Evolutionary conservation across 2,329 filamentous ascomycete species (phyloP), one percentile per base, ranked within the genome.

Genomic region (Penicillium sumatraense): DNA sequence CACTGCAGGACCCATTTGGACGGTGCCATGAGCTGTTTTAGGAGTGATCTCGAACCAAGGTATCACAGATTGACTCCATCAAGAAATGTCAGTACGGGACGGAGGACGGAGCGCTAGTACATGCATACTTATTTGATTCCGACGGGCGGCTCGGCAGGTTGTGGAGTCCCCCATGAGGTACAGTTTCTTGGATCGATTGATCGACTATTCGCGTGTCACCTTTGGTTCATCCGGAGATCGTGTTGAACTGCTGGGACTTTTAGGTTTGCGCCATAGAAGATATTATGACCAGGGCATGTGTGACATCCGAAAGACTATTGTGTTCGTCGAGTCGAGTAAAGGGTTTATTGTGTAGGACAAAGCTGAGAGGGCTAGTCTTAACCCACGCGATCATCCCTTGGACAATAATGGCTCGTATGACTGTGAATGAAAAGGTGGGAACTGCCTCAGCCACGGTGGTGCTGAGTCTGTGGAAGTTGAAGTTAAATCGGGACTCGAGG

Each of bases 251-350:
- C 27, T 26, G 45, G 18, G 44, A 18, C 23, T 46, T 16, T 48
- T 33, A 10, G n/a, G 13, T 33, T 31, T 24, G 21, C 42, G 24
- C 7, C 6, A 31, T 29, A 9, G 26, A 24, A 14, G 45, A 18
- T 21, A 38, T 26, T 33, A 40, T 11, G 21, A 26, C 21, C 29
- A 36, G 45, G 29, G 46, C 46, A 38, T 49, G 46, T 49, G 46
- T 18, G 29, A 49, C 31, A 20, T 29, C n/a, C 24, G 14, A 23
- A 20, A 27, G 41, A 9, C 11, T 24, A 42, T 24, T 10, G 9
- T 42, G 4, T 5, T 14, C 26, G n/a, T 42, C 9, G 11, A 26
- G 21, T 14, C 40, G 14, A 26, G n/a, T 42, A 4, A 26, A 24
- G 21, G n/a, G 10, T 18, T 13, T 13, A 3, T 24, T 5, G 40